Percentiles rank a stretch among this genome's conserved stretches.
phyloP scores from a whole-genome alignment of 768 basidiomycete genomes.

The Amanita exitialis region DNA sequence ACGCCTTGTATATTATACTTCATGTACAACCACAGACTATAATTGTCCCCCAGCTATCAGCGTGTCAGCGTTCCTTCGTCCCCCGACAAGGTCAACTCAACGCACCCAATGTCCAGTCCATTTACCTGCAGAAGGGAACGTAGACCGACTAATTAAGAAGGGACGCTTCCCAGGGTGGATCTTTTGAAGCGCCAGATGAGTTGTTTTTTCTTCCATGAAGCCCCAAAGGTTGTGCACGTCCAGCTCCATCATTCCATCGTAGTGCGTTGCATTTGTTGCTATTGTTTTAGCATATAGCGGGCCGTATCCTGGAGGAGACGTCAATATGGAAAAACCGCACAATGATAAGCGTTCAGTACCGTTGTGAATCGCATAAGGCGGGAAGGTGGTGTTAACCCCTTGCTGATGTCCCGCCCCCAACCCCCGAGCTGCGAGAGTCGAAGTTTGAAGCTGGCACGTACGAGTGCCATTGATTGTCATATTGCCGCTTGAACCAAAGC shows the following conservation, averaged over 20 bases:
- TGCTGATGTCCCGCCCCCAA: slow-evolving; percentile 39
- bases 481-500: slow-evolving; percentile 64
- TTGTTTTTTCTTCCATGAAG: slow-evolving; percentile 59
- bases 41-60: slow-evolving; percentile 66
- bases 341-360: slow-evolving; percentile 25
- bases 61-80: background rate
- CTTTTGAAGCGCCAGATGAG: slow-evolving; percentile 45
- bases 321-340: background rate
- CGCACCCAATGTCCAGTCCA: slow-evolving; percentile 69
- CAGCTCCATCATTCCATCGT: slow-evolving; percentile 48
- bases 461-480: slow-evolving; percentile 59
- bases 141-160: slow-evolving; percentile 62
- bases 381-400: slow-evolving; percentile 41
- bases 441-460: slow-evolving; percentile 30
- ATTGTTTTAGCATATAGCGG: slow-evolving; percentile 44
- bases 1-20: slow-evolving; percentile 62
- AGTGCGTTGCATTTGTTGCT: slow-evolving; percentile 66
- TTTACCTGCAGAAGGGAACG: slow-evolving; percentile 56
- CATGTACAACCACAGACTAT: slow-evolving; percentile 67
- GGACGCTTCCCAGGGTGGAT: slow-evolving; percentile 53
- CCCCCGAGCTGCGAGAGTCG: slow-evolving; percentile 28
- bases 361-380: slow-evolving; percentile 67
- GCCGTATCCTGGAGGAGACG: slow-evolving; percentile 30
- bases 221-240: slow-evolving; percentile 69
- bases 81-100: background rate